Percentiles rank a stretch among this genome's conserved stretches.
phyloP scores from a whole-genome alignment of 1,139 yeast genomes.

The Kodamaea sp. region DNA sequence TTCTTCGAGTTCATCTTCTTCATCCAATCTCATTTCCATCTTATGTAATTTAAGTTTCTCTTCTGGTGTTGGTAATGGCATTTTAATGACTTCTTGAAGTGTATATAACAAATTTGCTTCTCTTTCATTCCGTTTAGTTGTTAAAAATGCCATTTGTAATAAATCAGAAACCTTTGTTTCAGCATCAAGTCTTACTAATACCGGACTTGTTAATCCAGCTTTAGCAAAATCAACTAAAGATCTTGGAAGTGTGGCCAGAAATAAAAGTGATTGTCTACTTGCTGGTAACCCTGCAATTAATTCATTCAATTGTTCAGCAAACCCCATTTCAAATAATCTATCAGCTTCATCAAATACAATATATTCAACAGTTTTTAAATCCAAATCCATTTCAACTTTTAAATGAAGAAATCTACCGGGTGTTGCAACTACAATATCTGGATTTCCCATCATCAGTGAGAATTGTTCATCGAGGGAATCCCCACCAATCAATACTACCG shows the following conservation, averaged over 20 bases:
- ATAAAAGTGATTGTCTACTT: conserved; percentile 79
- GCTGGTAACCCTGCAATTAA: conserved; percentile 79
- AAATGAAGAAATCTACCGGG: conserved; percentile 97
- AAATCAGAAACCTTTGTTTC: conserved; percentile 88
- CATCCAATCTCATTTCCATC: conserved; percentile 43
- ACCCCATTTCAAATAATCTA: conserved; percentile 94
- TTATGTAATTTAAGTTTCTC: conserved; percentile 51
- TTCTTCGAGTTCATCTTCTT: conserved; percentile 49
- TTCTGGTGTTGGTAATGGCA: conserved; percentile 75
- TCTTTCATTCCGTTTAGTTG: conserved; percentile 79
- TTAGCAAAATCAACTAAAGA: conserved; percentile 94
- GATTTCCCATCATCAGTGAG: conserved; percentile 85
- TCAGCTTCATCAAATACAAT: conserved; percentile 98
- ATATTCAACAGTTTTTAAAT: conserved; percentile 77
- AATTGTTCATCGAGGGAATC: conserved; percentile 96
- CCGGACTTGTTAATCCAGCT: conserved; percentile 91
- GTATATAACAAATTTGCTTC: conserved; percentile 80
- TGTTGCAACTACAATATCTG: conserved; percentile 93
- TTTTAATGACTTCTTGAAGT: conserved; percentile 77
- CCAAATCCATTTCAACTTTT: conserved; percentile 91
- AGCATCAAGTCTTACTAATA: conserved; percentile 85
- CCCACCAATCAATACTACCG: conserved; percentile 88
- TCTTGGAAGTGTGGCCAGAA: conserved; percentile 93
- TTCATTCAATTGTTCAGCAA: conserved; percentile 90
- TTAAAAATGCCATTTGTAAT: conserved; percentile 82